Conservation (phyloP, 2,329 filamentous ascomycete genomes). For the Colletotrichum graminicola region DNA sequence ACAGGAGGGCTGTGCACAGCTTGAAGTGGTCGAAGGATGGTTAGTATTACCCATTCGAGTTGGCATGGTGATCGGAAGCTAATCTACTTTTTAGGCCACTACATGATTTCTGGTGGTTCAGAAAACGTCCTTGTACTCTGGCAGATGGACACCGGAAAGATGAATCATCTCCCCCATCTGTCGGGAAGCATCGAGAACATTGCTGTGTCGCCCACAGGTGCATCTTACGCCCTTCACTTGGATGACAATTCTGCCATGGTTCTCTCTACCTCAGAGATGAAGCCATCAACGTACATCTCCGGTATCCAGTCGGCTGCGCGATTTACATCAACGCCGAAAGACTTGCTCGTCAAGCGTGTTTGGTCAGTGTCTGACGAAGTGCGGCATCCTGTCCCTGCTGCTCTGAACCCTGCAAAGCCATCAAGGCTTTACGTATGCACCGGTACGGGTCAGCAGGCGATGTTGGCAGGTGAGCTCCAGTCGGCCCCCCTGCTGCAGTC, state of each 20-base stretch:
- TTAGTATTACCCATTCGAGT: slow-evolving; percentile 54
- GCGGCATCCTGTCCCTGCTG: slow-evolving; percentile 67
- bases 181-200: slow-evolving; percentile 87
- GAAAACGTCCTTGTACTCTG: slow-evolving; percentile 92
- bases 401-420: slow-evolving; percentile 71
- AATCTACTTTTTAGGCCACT: slow-evolving; percentile 75
- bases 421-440: slow-evolving; percentile 78
- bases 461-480: slow-evolving; percentile 62
- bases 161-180: slow-evolving; percentile 90
- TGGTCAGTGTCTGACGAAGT: slow-evolving; percentile 60
- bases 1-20: slow-evolving; percentile 83
- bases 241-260: slow-evolving; percentile 95
- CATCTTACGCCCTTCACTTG: slow-evolving; percentile 85
- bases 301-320: slow-evolving; percentile 78
- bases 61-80: neutral
- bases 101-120: slow-evolving; percentile 90
- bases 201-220: slow-evolving; percentile 81
- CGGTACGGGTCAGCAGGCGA: slow-evolving; percentile 69
- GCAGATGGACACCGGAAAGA: slow-evolving; percentile 89
- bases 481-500: slow-evolving; percentile 79
- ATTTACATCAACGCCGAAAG: slow-evolving; percentile 63
- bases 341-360: slow-evolving; percentile 65
- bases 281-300: slow-evolving; percentile 84
- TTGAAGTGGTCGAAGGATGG: slow-evolving; percentile 95
- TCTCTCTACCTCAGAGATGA: slow-evolving; percentile 88